Evolutionary conservation across 2,329 filamentous ascomycete genomes (phyloP).

Genomic region (Trichoderma sp.): DNA sequence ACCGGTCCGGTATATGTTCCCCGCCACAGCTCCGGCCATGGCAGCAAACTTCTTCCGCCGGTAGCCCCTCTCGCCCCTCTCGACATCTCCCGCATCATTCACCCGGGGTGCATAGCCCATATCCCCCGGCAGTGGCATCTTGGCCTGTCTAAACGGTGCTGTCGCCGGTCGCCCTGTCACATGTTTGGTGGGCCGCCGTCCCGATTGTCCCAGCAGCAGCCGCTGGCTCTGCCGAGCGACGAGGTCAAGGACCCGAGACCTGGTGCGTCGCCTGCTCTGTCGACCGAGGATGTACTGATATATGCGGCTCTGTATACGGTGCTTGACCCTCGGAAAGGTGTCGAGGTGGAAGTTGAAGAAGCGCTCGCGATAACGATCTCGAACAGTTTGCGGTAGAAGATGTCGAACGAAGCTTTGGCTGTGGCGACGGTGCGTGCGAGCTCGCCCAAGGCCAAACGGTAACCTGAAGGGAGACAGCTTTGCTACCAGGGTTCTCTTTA

Average conservation of each 20-base stretch:
- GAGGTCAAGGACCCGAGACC: slow-evolving; percentile 51
- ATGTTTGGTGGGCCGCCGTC: slow-evolving; percentile 38
- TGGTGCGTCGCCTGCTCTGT: slow-evolving; percentile 59
- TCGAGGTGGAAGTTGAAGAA: slow-evolving; percentile 75
- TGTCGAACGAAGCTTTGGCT: slow-evolving; percentile 62
- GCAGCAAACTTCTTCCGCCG: slow-evolving; percentile 76
- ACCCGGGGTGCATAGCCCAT: slow-evolving; percentile 37
- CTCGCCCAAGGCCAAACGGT: slow-evolving; percentile 44
- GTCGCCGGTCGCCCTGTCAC: slow-evolving; percentile 41
- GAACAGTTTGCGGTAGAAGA: slow-evolving; percentile 67
- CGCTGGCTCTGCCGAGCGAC: slow-evolving; percentile 49
- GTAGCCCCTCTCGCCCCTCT: slow-evolving; percentile 64
- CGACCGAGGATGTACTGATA: slow-evolving; percentile 73
- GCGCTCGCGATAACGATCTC: slow-evolving; percentile 65
- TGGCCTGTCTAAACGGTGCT: slow-evolving; percentile 34
- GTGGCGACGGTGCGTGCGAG: slow-evolving; percentile 46
- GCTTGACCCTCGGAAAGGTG: slow-evolving; percentile 71
- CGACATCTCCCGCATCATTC: slow-evolving; percentile 35
- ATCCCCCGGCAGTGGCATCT: slow-evolving; percentile 37
- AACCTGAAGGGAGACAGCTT: slow-evolving; percentile 50
- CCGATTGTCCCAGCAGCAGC: slow-evolving; percentile 49
- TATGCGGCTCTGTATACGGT: slow-evolving; percentile 73
- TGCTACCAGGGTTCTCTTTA: slow-evolving; percentile 32
- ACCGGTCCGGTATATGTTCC: slow-evolving; percentile 58
- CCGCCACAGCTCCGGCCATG: slow-evolving; percentile 60